phyloP scores from a whole-genome alignment of 352 stramenopile genomes.

The Hyaloperonospora brassicae region DNA sequence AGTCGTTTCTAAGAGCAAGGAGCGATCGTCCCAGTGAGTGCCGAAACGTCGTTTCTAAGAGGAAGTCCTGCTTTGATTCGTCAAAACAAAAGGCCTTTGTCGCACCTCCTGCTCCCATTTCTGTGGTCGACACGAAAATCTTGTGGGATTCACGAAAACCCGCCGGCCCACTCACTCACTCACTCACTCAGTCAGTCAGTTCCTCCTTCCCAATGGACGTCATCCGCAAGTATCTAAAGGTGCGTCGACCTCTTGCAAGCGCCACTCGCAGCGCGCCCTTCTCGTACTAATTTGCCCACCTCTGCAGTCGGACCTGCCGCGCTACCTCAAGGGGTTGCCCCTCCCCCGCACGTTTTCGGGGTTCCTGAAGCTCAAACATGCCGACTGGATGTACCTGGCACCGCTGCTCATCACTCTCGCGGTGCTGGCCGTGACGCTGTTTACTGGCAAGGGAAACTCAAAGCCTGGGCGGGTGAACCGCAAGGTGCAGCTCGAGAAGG shows the following conservation, averaged over 20 bases:
- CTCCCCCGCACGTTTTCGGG: conserved; percentile 75
- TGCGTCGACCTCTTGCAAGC: conserved; percentile 7
- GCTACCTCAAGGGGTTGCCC: conserved; percentile 76
- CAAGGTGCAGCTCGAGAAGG: conserved; percentile 63
- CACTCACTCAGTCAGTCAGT: not conserved
- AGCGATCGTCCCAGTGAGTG: not conserved
- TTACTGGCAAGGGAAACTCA: conserved; percentile 43
- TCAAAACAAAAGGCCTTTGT: no score
- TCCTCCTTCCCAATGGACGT: conserved; percentile 43
- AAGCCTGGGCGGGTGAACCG: conserved; percentile 65
- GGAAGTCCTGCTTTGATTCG: no score
- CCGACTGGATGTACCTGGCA: conserved; percentile 78
- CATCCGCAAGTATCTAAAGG: conserved; percentile 76
- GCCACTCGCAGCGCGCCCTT: not conserved
- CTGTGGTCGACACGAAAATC: not conserved
- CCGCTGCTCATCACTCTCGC: conserved; percentile 73
- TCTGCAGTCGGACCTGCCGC: conserved; percentile 53
- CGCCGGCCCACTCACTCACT: not conserved
- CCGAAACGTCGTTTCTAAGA: no score
- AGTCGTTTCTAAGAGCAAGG: not conserved
- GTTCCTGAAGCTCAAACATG: conserved; percentile 80
- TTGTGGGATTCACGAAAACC: conserved; percentile 1
- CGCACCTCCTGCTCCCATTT: not conserved
- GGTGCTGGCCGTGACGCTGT: conserved; percentile 63
- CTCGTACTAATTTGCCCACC: not conserved